Conservation (phyloP, 1,139 yeast species). For the Pichia sp. region DNA sequence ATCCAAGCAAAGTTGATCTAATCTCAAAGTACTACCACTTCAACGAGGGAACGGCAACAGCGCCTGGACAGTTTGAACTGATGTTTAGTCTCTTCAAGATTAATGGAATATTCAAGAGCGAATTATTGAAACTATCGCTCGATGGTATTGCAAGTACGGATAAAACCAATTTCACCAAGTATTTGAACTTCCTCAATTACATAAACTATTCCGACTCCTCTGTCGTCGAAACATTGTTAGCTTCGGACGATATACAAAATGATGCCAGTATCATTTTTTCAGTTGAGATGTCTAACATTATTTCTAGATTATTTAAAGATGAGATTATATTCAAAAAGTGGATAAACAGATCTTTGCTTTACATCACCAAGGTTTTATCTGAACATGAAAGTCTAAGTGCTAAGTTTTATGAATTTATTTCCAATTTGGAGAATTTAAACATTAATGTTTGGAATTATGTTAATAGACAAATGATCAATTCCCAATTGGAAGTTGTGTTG, state of each 20-base stretch:
- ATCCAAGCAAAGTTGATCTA: no score
- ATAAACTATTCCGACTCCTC: no score
- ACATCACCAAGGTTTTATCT: slow-evolving; percentile 56
- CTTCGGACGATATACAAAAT: slow-evolving; percentile 16
- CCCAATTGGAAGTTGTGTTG: slow-evolving; percentile 62
- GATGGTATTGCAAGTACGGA: no score
- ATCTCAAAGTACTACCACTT: no score
- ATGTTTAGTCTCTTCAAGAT: no score
- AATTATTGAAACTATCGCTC: no score
- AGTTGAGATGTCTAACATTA: slow-evolving; percentile 16
- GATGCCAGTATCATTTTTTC: slow-evolving; percentile 22
- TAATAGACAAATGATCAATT: slow-evolving; percentile 42
- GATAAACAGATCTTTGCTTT: slow-evolving; percentile 45
- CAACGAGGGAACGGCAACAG: no score
- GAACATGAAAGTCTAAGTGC: slow-evolving; percentile 29
- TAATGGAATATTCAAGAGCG: no score
- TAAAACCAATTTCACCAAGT: no score
- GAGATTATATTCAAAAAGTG: slow-evolving; percentile 24
- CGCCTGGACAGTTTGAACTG: no score
- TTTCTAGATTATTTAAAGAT: slow-evolving; percentile 1
- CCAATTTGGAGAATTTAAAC: slow-evolving; percentile 26
- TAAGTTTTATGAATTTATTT: slow-evolving; percentile 23
- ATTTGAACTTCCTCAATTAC: no score
- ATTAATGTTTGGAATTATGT: slow-evolving; percentile 34
- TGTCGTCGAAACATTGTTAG: no score